Percentiles rank a stretch among this genome's conserved stretches.
These are phyloP conservation scores for Lachnellula willkommii DNA, from an alignment of 2,329 filamentous ascomycete genomes.

Conservation along the genomic window DNA sequence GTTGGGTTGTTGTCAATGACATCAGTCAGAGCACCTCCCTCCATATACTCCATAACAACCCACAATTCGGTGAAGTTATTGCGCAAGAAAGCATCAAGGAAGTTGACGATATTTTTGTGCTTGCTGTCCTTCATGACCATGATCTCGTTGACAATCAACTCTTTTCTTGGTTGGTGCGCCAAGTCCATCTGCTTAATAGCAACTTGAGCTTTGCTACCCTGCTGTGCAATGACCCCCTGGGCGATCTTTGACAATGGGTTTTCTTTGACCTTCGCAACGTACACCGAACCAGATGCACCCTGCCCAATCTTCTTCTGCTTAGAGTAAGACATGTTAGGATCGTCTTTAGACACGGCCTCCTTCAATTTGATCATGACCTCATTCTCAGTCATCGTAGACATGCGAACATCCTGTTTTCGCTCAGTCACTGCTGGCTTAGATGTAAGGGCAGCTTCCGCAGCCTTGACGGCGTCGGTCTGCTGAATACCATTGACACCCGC, in stretches of 20 bases:
- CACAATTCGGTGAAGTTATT: constrained; percentile 95
- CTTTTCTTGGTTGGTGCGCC: constrained; percentile 92
- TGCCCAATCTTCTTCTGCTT: constrained; percentile 99
- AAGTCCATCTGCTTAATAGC: constrained; percentile 99
- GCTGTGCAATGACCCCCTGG: constrained; percentile 68
- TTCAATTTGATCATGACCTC: constrained; percentile 96
- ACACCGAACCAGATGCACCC: constrained; percentile 94
- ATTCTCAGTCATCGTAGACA: constrained; percentile 96
- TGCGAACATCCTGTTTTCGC: constrained; percentile 86
- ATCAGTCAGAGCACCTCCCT: constrained; percentile 93
- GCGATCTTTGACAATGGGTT: constrained; percentile 76
- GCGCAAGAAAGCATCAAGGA: constrained; percentile 91
- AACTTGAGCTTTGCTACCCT: constrained; percentile 80
- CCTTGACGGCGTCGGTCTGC: constrained; percentile 69
- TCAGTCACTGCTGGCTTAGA: constrained; percentile 69
- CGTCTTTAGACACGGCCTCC: constrained; percentile 91
- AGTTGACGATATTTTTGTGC: constrained; percentile 98
- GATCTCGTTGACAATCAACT: constrained; percentile 98
- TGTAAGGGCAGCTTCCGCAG: constrained; percentile 82
- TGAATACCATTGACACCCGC: constrained; percentile 35
- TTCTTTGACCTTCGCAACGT: constrained; percentile 93
- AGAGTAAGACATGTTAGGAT: constrained; percentile 90
- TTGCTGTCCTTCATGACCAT: constrained; percentile 99
- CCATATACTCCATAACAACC: constrained; percentile 99
- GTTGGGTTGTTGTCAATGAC: constrained; percentile 96